Conservation (phyloP, 352 stramenopile genomes). For the Saprolegnia parasitica region DNA sequence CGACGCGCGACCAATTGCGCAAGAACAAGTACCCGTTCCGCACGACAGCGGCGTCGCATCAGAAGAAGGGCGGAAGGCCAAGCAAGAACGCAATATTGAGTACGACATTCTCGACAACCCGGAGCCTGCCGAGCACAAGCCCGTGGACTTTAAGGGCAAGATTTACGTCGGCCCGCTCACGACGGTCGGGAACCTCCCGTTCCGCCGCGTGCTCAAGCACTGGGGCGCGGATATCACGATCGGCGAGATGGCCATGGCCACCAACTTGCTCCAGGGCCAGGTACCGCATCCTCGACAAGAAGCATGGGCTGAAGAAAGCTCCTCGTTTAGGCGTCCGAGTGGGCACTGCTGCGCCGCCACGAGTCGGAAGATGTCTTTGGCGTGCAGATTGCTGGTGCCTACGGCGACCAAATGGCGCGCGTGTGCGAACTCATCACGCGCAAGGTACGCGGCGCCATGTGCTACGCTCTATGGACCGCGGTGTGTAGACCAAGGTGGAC, state of each 20-base stretch:
- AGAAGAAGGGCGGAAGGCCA: constrained; percentile 45
- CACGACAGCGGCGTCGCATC: constrained; percentile 61
- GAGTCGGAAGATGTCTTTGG: constrained; percentile 97
- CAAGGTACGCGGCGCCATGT: constrained; percentile 37
- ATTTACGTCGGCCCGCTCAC: constrained; percentile 99
- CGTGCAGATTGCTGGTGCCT: constrained; percentile 93
- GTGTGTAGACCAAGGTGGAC: constrained; percentile 76
- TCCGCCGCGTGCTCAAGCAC: constrained; percentile 96
- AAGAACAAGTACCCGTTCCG: constrained; percentile 93
- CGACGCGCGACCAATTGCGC: constrained; percentile 74
- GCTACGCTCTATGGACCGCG: neutral
- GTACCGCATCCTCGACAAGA: neutral
- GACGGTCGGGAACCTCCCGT: constrained; percentile 99
- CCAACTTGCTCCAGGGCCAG: constrained; percentile 92
- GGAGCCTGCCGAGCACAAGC: constrained; percentile 74
- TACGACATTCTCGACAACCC: constrained; percentile 34
- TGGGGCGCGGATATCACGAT: constrained; percentile 99
- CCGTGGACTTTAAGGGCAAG: constrained; percentile 96
- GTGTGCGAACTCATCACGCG: constrained; percentile 91
- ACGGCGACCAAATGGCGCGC: constrained; percentile 92
- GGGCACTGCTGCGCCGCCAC: constrained; percentile 96
- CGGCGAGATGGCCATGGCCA: constrained; percentile 97
- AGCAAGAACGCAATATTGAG: constrained; percentile 33
- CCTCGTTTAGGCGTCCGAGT: constrained; percentile 94
- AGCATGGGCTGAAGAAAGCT: too few relatives aligned